phyloP scores from a whole-genome alignment of 2,329 filamentous ascomycete species.

The Parafenestella ontariensis region DNA sequence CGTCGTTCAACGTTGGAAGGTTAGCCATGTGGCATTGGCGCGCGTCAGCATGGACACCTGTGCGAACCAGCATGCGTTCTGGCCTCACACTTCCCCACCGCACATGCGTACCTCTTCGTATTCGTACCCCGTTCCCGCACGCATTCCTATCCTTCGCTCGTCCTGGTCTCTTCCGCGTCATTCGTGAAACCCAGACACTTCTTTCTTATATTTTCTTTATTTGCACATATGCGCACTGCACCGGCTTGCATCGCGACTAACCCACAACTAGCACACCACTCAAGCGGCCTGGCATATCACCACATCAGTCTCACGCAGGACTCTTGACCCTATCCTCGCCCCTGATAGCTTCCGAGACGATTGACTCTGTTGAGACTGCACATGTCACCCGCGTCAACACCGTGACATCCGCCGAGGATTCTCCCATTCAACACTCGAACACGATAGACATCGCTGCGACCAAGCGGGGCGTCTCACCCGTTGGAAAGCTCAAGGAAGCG shows the following conservation, averaged over 20 bases:
- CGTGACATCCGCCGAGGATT: constrained; percentile 34
- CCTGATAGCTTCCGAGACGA: constrained; percentile 50
- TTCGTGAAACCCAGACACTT: constrained; percentile 8
- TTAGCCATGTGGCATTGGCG: constrained; percentile 17
- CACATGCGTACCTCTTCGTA: constrained; percentile 20
- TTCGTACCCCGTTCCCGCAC: constrained; percentile 7
- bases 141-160: constrained; percentile 12
- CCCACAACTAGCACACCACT: constrained; percentile 35
- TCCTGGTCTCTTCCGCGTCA: constrained; percentile 11
- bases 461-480: constrained; percentile 72
- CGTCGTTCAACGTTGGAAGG: constrained; percentile 3
- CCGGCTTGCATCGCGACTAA: constrained; percentile 33
- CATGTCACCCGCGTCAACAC: constrained; percentile 42
- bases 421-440: constrained; percentile 39
- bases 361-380: constrained; percentile 41
- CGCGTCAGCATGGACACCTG: constrained; percentile 28
- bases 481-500: constrained; percentile 73
- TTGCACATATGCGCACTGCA: constrained; percentile 17
- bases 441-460: constrained; percentile 44
- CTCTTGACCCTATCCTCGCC: constrained; percentile 59
- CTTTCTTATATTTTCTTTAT: constrained; percentile 20
- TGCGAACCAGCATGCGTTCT: constrained; percentile 21
- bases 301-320: constrained; percentile 58
- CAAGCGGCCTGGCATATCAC: constrained; percentile 51
- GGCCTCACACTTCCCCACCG: constrained; percentile 30